Percentiles rank a stretch among this genome's conserved stretches.
phyloP scores from a whole-genome alignment of 1,284 basidiomycete genomes.

The Puccinia novopanici region DNA sequence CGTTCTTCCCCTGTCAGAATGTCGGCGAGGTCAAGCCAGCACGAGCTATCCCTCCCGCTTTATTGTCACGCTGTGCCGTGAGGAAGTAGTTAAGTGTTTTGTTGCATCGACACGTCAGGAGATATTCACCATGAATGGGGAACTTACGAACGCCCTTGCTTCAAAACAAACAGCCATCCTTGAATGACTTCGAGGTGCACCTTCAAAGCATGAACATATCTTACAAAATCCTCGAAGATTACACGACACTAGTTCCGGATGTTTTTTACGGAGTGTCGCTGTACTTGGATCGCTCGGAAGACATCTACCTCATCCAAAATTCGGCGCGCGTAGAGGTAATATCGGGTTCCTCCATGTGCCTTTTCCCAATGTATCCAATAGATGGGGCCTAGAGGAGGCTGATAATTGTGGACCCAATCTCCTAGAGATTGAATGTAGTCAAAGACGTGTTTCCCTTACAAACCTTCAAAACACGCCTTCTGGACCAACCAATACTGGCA shows the following conservation, averaged over 20 bases:
- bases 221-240: conserved; percentile 39
- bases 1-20: background rate
- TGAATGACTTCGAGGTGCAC: conserved; percentile 32
- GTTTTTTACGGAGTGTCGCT: conserved; percentile 48
- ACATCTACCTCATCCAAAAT: conserved; percentile 11
- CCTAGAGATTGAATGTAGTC: conserved; percentile 15
- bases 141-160: background rate
- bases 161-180: conserved; percentile 27
- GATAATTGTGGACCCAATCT: background rate
- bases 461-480: conserved; percentile 1
- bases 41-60: conserved; percentile 30
- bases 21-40: background rate
- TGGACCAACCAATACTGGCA: background rate
- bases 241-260: conserved; percentile 38
- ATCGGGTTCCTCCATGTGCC: background rate
- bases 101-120: too few relatives aligned
- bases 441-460: conserved; percentile 32
- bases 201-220: conserved; percentile 24
- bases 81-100: conserved; percentile 27
- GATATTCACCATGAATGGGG: background rate
- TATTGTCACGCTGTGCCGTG: conserved; percentile 13
- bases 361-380: background rate
- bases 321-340: conserved; percentile 39
- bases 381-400: background rate
- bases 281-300: conserved; percentile 23